Evolutionary conservation across 306 rosid species (phyloP).

Genomic region (Pterocarpus santalinus): DNA sequence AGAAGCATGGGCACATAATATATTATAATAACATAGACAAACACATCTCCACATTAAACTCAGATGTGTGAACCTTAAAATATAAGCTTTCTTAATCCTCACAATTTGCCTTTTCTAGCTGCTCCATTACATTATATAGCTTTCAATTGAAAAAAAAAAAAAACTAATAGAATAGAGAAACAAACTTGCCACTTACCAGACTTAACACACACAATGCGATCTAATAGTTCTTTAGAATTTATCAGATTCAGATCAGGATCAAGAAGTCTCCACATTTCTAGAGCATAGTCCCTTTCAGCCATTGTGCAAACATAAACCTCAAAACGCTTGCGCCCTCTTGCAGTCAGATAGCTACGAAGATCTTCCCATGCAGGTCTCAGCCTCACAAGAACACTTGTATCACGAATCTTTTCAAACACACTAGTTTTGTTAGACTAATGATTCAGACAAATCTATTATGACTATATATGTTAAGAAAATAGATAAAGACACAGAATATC

Average conservation of each 20-base stretch:
- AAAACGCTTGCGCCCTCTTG: conserved; percentile 99
- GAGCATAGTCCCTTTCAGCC: conserved; percentile 99
- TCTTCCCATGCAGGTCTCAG: conserved; percentile 99
- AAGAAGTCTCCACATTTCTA: conserved; percentile 99
- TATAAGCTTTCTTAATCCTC: conserved; percentile 7
- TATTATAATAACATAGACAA: not conserved
- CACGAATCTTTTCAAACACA: conserved; percentile 77
- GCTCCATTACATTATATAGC: conserved; percentile 22
- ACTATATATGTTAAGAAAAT: conserved; percentile 10
- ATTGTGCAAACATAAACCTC: conserved; percentile 99
- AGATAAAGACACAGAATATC: conserved; percentile 24
- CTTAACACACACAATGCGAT: conserved; percentile 96
- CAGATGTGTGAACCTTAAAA: conserved; percentile 20
- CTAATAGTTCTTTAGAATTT: conserved; percentile 80
- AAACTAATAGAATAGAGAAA: conserved; percentile 37
- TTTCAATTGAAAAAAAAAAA: conserved; percentile 34
- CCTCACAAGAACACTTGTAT: conserved; percentile 99
- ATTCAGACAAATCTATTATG: conserved; percentile 16
- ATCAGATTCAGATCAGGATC: conserved; percentile 98
- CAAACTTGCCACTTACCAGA: conserved; percentile 70
- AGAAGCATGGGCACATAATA: conserved; percentile 36
- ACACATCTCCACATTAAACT: conserved; percentile 20
- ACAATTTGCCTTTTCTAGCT: conserved; percentile 7
- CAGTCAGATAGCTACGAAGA: conserved; percentile 95
- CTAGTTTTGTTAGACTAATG: conserved; percentile 39